phyloP scores from a whole-genome alignment of 805 yeast genomes.

The Brettanomyces sp. region DNA sequence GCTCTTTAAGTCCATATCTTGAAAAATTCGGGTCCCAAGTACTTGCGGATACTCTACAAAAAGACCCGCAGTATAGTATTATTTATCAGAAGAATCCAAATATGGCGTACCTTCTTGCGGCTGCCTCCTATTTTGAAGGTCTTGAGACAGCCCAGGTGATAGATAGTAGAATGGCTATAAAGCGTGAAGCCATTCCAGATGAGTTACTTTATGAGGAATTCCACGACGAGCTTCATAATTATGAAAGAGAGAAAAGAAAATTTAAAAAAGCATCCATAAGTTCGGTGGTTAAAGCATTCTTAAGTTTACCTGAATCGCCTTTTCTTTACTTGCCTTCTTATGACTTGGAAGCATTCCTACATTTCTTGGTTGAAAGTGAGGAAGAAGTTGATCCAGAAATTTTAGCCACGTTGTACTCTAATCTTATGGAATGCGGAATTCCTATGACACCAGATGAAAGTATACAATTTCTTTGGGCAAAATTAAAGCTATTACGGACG shows the following conservation, averaged over 20 bases:
- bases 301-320: constrained; percentile 14
- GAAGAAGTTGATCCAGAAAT: constrained; percentile 6
- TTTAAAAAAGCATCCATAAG: not conserved
- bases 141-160: constrained; percentile 7
- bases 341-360: constrained; percentile 14
- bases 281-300: constrained; percentile 6
- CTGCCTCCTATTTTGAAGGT: constrained; percentile 10
- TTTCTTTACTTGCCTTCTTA: constrained; percentile 10
- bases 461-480: constrained; percentile 7
- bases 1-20: constrained; percentile 7
- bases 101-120: constrained; percentile 13
- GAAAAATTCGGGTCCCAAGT: constrained; percentile 14
- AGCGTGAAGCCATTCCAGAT: constrained; percentile 2
- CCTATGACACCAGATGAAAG: constrained; percentile 13
- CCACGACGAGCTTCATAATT: constrained; percentile 5
- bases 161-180: constrained; percentile 6
- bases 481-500: constrained; percentile 4
- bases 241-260: not conserved
- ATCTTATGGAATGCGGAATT: constrained; percentile 12
- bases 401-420: constrained; percentile 11
- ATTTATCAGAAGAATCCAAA: constrained; percentile 8
- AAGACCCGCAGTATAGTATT: constrained; percentile 8
- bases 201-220: constrained; percentile 8
- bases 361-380: constrained; percentile 6
- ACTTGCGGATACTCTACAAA: constrained; percentile 9